Base-by-base conservation (phyloP, 768 basidiomycete genomes). In the Chiua virens region DNA sequence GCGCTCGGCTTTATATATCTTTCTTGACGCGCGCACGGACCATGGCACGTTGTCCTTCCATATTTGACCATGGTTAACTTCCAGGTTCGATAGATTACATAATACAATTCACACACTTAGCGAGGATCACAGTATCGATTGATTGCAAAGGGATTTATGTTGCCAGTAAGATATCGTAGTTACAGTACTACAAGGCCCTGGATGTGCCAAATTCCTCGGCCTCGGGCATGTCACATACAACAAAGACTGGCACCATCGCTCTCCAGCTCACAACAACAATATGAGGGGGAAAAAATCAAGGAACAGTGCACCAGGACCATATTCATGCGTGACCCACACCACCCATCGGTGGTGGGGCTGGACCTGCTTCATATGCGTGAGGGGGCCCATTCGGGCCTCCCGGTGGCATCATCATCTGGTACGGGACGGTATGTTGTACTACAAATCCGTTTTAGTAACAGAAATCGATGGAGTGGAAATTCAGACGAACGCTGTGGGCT, bases 391-490 rank as follows among this genome's bases (percentile, higher is more conserved):
- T 79, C n/a, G 71, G 73, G 50, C 76, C 80, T 44, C 85, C 83
- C 14, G 86, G 86, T 49, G 86, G 87, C 48, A 84, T 87, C 86
- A 91, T 90, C 89, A 92, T 92, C n/a, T 80, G 86, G 67, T 92
- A 93, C 42, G 88, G 86, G 57, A 89, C 82, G 30, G 91, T 88
- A 60, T 92, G 91, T 70, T 85, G 85, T 67, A 92, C 91, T 93
- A n/a, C 0, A 47, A 63, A 57, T 49, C 50, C 54, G 58, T 40
- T 62, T 71, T 56, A 73, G 56, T 68, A 49, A 57, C 45, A 43
- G 60, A 42, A 47, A 49, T 52, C 50, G 44, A 60, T 54, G 62
- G 32, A 18, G 15, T 20, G 10, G 3, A 46, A 60, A 49, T 70
- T 42, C 14, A 42, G 28, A 65, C 79, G 41, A 77, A 93, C 91